phyloP scores from a whole-genome alignment of 805 yeast species.

The Cyberlindnera saturnus region DNA sequence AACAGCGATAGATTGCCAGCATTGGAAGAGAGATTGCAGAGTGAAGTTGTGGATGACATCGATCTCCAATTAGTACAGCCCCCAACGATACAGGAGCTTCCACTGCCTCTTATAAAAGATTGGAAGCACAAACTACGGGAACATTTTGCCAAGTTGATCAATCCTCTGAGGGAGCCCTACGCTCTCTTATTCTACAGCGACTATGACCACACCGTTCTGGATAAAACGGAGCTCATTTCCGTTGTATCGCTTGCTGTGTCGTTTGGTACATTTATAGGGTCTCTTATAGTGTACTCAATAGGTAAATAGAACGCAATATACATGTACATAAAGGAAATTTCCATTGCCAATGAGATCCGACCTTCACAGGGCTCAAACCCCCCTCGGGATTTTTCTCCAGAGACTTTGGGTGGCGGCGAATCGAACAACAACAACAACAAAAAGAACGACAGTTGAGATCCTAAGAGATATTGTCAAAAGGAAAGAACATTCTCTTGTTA shows the following conservation, averaged over 20 bases:
- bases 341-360: too few relatives aligned
- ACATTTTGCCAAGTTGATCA: neutral
- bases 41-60: constrained; percentile 15
- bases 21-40: constrained; percentile 12
- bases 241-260: constrained; percentile 5
- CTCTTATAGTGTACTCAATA: constrained; percentile 2
- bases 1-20: constrained; percentile 15
- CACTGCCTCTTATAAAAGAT: constrained; percentile 5
- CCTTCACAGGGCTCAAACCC: too few relatives aligned
- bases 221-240: constrained; percentile 6
- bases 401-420: neutral
- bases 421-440: neutral
- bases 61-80: constrained; percentile 9
- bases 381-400: too few relatives aligned
- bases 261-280: constrained; percentile 8
- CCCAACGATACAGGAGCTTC: constrained; percentile 13
- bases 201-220: constrained; percentile 1
- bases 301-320: neutral
- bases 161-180: constrained; percentile 11
- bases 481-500: neutral
- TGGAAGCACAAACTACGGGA: neutral
- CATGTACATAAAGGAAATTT: neutral
- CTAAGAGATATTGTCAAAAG: too few relatives aligned
- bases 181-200: constrained; percentile 7
- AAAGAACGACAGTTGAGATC: too few relatives aligned